Conservation (phyloP, 1,139 yeast genomes). For the Hansenula sp. region DNA sequence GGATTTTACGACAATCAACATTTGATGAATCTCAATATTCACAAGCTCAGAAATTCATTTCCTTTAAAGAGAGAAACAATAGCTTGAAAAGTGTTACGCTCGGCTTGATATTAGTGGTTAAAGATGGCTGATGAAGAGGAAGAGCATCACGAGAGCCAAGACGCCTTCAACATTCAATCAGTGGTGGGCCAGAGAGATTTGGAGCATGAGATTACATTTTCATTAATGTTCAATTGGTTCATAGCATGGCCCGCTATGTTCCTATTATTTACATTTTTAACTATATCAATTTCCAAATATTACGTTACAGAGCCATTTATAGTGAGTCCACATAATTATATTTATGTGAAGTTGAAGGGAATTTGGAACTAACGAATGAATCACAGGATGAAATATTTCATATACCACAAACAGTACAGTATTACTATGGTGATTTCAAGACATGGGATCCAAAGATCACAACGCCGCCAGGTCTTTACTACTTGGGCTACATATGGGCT, state of each 20-base stretch:
- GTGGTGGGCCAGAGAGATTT: conserved; percentile 11
- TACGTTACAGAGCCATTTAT: conserved; percentile 21
- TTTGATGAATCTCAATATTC: no score
- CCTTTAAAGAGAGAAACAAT: neutral
- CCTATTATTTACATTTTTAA: conserved; percentile 8
- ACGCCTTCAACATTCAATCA: neutral
- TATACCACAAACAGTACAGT: conserved; percentile 69
- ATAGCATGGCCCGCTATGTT: conserved; percentile 16
- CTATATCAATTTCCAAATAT: conserved; percentile 13
- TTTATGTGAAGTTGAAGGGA: no score
- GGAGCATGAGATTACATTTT: conserved; percentile 20
- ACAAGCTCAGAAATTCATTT: no score
- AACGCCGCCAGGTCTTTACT: conserved; percentile 92
- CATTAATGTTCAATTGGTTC: conserved; percentile 24
- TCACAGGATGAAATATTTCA: conserved; percentile 77
- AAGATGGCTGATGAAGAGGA: neutral
- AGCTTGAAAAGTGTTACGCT: neutral
- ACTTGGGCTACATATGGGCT: conserved; percentile 51
- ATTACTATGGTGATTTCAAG: conserved; percentile 55
- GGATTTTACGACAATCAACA: neutral
- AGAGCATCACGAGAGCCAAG: neutral
- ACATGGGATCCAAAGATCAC: conserved; percentile 90
- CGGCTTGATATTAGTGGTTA: neutral
- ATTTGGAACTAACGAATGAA: neutral
- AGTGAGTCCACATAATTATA: no score